Percentiles rank a stretch among this genome's conserved stretches.
These are phyloP conservation scores for Chalaropsis ovoidea DNA, from an alignment of 2,329 filamentous ascomycete genomes.

Conservation along the genomic window DNA sequence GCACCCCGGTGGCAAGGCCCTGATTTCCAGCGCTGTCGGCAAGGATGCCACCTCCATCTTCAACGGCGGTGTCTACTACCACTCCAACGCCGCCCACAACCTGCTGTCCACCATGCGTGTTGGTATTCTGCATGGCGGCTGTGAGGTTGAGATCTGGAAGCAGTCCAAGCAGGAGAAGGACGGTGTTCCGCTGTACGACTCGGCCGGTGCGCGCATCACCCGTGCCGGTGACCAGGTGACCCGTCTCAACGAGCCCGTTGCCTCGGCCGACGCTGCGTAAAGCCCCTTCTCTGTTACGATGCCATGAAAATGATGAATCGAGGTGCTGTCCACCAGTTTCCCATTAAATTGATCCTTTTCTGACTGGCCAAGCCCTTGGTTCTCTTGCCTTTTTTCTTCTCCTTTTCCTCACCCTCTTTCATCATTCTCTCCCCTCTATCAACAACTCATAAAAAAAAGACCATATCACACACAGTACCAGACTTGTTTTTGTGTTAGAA, in stretches of 20 bases:
- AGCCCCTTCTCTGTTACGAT: slow-evolving; percentile 1
- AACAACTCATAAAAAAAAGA: slow-evolving; percentile 1
- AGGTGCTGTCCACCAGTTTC: neutral
- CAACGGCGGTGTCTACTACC: slow-evolving; percentile 82
- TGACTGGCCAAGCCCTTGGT: neutral
- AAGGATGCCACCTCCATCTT: slow-evolving; percentile 86
- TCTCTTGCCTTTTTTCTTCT: slow-evolving; percentile 12
- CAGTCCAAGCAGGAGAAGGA: slow-evolving; percentile 73
- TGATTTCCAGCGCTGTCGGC: slow-evolving; percentile 71
- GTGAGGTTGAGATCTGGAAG: slow-evolving; percentile 91
- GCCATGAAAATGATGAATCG: neutral
- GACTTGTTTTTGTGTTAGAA: slow-evolving; percentile 16
- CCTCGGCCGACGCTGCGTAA: slow-evolving; percentile 74
- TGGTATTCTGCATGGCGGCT: slow-evolving; percentile 74
- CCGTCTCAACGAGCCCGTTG: slow-evolving; percentile 66
- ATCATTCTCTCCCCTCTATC: slow-evolving; percentile 8
- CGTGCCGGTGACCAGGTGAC: slow-evolving; percentile 80
- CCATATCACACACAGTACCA: neutral
- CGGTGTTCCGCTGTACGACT: slow-evolving; percentile 68
- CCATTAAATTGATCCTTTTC: neutral
- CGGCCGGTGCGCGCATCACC: slow-evolving; percentile 68
- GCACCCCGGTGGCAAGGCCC: slow-evolving; percentile 80
- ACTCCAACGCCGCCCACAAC: slow-evolving; percentile 86
- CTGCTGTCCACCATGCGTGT: slow-evolving; percentile 79
- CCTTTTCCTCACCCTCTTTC: slow-evolving; percentile 3